phyloP scores from a whole-genome alignment of 2,329 filamentous ascomycete species.

The Nannizziopsis arthrosporioides region DNA sequence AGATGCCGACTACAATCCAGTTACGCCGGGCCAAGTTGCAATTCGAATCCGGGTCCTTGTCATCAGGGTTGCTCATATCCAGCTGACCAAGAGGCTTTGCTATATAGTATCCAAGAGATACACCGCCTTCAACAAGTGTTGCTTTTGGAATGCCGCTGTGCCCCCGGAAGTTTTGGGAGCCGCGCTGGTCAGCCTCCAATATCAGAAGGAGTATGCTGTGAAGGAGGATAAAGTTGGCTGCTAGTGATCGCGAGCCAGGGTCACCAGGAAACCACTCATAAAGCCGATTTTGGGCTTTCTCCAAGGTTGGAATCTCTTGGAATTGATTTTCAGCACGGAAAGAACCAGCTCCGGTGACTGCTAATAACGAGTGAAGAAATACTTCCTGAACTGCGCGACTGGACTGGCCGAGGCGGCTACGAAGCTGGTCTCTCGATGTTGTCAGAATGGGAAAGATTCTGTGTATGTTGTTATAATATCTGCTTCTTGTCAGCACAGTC shows the following conservation, averaged over 20 bases:
- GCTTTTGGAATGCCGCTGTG: conserved; percentile 33
- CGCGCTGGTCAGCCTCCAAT: conserved; percentile 33
- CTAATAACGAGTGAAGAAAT: conserved; percentile 31
- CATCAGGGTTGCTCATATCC: conserved; percentile 24
- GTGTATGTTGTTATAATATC: conserved; percentile 34
- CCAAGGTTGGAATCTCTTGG: conserved; percentile 25
- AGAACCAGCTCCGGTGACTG: conserved; percentile 29
- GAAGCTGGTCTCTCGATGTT: conserved; percentile 28
- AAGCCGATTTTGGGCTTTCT: conserved; percentile 32
- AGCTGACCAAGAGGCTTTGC: conserved; percentile 31
- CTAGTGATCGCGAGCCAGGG: conserved; percentile 22
- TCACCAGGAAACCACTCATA: conserved; percentile 30
- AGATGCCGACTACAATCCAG: conserved; percentile 31
- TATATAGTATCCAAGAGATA: conserved; percentile 29
- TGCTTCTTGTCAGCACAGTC: conserved; percentile 13
- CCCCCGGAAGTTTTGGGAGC: conserved; percentile 32
- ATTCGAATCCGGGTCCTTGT: conserved; percentile 31
- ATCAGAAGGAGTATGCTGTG: conserved; percentile 33
- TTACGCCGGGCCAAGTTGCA: conserved; percentile 30
- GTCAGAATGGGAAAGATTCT: conserved; percentile 32
- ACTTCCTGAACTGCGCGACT: conserved; percentile 32
- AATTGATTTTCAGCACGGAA: conserved; percentile 26
- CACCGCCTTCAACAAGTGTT: conserved; percentile 30
- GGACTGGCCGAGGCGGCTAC: conserved; percentile 30
- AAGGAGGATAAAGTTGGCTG: conserved; percentile 32